Conservation (phyloP, 2,329 filamentous ascomycete genomes). For the Monosporascus ibericus region DNA sequence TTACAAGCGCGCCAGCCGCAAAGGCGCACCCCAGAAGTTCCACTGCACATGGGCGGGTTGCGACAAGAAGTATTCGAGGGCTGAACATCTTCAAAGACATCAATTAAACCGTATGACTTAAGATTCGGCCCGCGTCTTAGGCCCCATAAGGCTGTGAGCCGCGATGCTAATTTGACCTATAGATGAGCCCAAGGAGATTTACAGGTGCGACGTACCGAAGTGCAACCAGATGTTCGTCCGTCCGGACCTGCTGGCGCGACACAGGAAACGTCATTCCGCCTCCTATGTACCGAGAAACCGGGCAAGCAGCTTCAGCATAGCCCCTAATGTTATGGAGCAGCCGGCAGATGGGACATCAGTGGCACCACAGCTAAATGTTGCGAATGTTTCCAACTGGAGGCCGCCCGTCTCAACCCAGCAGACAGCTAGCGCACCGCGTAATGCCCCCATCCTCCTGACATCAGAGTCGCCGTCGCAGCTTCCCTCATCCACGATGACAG, state of each 20-base stretch:
- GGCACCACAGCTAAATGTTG: slow-evolving; percentile 5
- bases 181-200: slow-evolving; percentile 79
- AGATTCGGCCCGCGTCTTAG: slow-evolving; percentile 7
- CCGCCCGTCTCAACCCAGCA: slow-evolving; percentile 18
- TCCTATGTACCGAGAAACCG: slow-evolving; percentile 46
- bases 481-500: slow-evolving; percentile 19
- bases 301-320: slow-evolving; percentile 39
- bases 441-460: slow-evolving; percentile 39
- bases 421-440: slow-evolving; percentile 33
- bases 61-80: slow-evolving; percentile 73
- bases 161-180: slow-evolving; percentile 6
- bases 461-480: slow-evolving; percentile 30
- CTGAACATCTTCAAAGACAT: slow-evolving; percentile 76
- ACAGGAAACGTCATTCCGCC: slow-evolving; percentile 59
- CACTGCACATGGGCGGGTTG: slow-evolving; percentile 65
- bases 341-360: slow-evolving; percentile 2
- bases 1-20: slow-evolving; percentile 48
- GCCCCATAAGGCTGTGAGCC: neutral
- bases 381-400: slow-evolving; percentile 4
- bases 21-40: slow-evolving; percentile 46
- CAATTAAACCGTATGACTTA: slow-evolving; percentile 68
- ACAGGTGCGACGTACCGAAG: slow-evolving; percentile 66
- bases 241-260: slow-evolving; percentile 66
- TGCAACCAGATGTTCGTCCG: slow-evolving; percentile 75
- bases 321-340: slow-evolving; percentile 17